Conservation (phyloP, 2,329 filamentous ascomycete species). For the Ambrosiella cleistominuta region DNA sequence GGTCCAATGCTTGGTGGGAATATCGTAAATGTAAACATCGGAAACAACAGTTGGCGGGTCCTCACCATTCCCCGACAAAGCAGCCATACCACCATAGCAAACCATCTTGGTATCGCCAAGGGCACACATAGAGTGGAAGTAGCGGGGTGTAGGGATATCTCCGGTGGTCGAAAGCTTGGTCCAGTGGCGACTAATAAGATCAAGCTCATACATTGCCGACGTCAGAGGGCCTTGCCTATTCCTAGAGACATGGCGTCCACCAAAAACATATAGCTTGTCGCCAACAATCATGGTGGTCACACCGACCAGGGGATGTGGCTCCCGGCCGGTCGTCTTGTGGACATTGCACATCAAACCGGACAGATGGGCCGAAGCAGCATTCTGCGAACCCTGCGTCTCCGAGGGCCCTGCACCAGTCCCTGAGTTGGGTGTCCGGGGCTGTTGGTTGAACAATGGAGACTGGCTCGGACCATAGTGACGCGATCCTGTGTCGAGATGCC, state of each 20-base stretch:
- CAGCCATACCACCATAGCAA: constrained; percentile 94
- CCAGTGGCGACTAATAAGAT: constrained; percentile 84
- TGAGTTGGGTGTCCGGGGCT: constrained; percentile 12
- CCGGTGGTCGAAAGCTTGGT: constrained; percentile 70
- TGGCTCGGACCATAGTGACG: constrained; percentile 37
- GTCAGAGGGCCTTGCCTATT: constrained; percentile 67
- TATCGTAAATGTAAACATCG: constrained; percentile 90
- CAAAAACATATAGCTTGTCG: constrained; percentile 94
- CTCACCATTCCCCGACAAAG: constrained; percentile 25
- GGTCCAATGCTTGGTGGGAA: constrained; percentile 66
- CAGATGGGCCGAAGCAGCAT: constrained; percentile 37
- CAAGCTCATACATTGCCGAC: constrained; percentile 81
- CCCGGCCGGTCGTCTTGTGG: constrained; percentile 73
- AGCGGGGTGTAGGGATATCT: constrained; percentile 75
- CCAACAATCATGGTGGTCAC: constrained; percentile 89
- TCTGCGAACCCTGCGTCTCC: constrained; percentile 21
- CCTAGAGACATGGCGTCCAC: constrained; percentile 70
- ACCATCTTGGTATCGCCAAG: constrained; percentile 91
- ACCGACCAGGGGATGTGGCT: constrained; percentile 81
- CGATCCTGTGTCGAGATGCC: constrained; percentile 34
- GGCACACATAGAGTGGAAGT: constrained; percentile 92
- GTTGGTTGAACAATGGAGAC: constrained; percentile 33
- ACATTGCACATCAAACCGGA: constrained; percentile 54
- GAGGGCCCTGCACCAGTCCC: background rate
- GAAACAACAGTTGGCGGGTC: constrained; percentile 91